Percentiles rank a stretch among this genome's conserved stretches.
Conservation (phyloP, 2,329 filamentous ascomycete genomes). For the Basipetospora chlamydospora region DNA sequence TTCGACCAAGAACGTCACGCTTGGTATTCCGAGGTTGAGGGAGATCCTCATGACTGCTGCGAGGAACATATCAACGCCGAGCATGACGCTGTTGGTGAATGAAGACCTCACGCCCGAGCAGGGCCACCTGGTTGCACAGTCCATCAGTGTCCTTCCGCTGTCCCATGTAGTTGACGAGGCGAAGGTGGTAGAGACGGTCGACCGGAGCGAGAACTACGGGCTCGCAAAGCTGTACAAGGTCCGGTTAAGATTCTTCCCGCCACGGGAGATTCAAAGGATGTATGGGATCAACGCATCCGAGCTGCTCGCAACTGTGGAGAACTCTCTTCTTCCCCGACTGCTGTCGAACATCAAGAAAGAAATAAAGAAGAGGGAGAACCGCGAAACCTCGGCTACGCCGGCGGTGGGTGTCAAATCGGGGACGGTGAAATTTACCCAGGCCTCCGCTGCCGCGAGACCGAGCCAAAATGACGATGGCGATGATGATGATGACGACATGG, state of each 20-base stretch:
- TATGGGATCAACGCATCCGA: slow-evolving; percentile 73
- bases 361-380: slow-evolving; percentile 63
- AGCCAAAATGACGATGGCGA: slow-evolving; percentile 36
- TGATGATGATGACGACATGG: slow-evolving; percentile 57
- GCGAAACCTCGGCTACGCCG: slow-evolving; percentile 56
- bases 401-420: slow-evolving; percentile 48
- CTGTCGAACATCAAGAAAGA: slow-evolving; percentile 59
- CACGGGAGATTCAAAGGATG: slow-evolving; percentile 66
- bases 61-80: slow-evolving; percentile 73
- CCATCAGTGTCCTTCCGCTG: slow-evolving; percentile 73
- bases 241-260: slow-evolving; percentile 68
- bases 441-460: slow-evolving; percentile 16
- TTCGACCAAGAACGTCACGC: slow-evolving; percentile 94
- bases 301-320: slow-evolving; percentile 67
- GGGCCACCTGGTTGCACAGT: slow-evolving; percentile 73
- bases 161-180: slow-evolving; percentile 73
- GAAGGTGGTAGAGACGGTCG: slow-evolving; percentile 65
- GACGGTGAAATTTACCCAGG: slow-evolving; percentile 34
- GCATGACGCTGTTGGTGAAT: slow-evolving; percentile 72
- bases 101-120: slow-evolving; percentile 54
- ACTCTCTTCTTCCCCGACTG: slow-evolving; percentile 60
- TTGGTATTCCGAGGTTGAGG: slow-evolving; percentile 91
- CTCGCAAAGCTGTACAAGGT: slow-evolving; percentile 79
- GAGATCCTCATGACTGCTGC: slow-evolving; percentile 98
- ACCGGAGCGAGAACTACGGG: slow-evolving; percentile 50